These are phyloP conservation scores for Pseudogymnoascus sp. DNA, from an alignment of 2,329 filamentous ascomycete genomes.

Conservation along the genomic window DNA sequence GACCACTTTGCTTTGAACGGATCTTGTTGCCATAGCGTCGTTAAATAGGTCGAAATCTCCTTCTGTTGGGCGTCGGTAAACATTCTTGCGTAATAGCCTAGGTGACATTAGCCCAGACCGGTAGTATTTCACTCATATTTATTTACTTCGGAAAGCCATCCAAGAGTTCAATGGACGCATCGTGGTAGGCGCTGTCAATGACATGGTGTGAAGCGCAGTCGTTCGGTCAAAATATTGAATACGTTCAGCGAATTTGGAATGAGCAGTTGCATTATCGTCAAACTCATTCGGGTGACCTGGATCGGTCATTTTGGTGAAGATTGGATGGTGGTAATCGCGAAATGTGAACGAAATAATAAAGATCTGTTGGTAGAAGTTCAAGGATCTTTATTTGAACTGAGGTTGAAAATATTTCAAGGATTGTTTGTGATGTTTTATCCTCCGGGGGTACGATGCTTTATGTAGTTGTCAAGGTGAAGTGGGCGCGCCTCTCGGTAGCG, in stretches of 20 bases:
- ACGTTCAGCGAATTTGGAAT: background rate
- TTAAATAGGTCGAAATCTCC: conserved; percentile 18
- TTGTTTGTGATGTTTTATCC: background rate
- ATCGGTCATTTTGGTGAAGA: background rate
- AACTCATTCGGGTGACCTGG: background rate
- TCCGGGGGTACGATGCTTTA: background rate
- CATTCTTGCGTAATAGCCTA: conserved; percentile 15
- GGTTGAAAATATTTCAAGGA: background rate
- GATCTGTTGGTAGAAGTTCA: background rate
- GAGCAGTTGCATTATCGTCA: background rate
- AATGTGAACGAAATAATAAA: background rate
- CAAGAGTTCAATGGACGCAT: conserved; percentile 16
- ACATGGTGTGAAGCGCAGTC: background rate
- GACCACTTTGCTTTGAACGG: conserved; percentile 21
- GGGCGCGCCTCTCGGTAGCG: background rate
- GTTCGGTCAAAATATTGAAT: background rate
- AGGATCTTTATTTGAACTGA: background rate
- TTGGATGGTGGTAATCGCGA: background rate
- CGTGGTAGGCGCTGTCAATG: background rate
- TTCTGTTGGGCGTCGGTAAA: conserved; percentile 19
- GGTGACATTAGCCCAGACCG: background rate
- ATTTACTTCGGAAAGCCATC: conserved; percentile 18
- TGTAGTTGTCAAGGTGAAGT: background rate
- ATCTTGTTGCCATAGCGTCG: conserved; percentile 17
- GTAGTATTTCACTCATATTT: background rate